A percentile compares a stretch with the other conserved stretches of the same genome.
phyloP scores from a whole-genome alignment of 2,329 filamentous ascomycete genomes.

The Thielaviopsis populi region DNA sequence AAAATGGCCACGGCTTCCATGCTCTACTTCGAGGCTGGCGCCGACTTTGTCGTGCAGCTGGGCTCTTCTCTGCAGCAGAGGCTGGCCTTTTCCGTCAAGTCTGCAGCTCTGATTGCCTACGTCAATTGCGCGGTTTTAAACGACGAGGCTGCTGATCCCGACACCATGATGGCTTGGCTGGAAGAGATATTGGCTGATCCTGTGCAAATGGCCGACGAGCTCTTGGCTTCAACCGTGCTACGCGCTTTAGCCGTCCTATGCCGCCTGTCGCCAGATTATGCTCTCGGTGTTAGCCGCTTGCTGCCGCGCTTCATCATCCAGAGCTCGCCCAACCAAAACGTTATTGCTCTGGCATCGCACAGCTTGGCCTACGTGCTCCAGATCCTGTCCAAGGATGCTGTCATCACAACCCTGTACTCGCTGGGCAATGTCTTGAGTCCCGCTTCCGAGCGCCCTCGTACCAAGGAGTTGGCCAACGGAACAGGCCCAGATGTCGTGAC shows the following conservation, averaged over 20 bases:
- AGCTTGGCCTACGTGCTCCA: conserved; percentile 71
- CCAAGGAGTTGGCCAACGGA: conserved; percentile 30
- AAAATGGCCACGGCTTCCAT: conserved; percentile 69
- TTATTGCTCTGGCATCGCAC: conserved; percentile 63
- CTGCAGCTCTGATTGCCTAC: conserved; percentile 65
- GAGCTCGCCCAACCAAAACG: conserved; percentile 52
- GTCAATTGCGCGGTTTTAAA: conserved; percentile 74
- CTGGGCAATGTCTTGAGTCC: conserved; percentile 90
- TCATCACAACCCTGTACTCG: conserved; percentile 91
- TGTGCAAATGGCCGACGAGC: conserved; percentile 66
- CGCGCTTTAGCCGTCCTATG: conserved; percentile 72
- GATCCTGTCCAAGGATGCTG: conserved; percentile 73
- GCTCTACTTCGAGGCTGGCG: conserved; percentile 70
- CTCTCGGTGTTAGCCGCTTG: conserved; percentile 60
- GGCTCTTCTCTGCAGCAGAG: conserved; percentile 76
- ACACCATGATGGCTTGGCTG: conserved; percentile 69
- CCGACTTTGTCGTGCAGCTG: conserved; percentile 69
- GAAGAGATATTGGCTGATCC: conserved; percentile 67
- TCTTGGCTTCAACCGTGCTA: conserved; percentile 62
- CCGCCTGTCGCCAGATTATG: conserved; percentile 55
- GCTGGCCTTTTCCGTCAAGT: conserved; percentile 74
- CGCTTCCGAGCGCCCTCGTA: conserved; percentile 38
- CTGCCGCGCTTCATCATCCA: conserved; percentile 82
- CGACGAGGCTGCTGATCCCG: conserved; percentile 64
- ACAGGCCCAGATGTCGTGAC: conserved; percentile 22